A percentile compares a stretch with the other conserved stretches of the same genome.
phyloP scores from a whole-genome alignment of 2,329 filamentous ascomycete genomes.

The Aspergillus sp. region DNA sequence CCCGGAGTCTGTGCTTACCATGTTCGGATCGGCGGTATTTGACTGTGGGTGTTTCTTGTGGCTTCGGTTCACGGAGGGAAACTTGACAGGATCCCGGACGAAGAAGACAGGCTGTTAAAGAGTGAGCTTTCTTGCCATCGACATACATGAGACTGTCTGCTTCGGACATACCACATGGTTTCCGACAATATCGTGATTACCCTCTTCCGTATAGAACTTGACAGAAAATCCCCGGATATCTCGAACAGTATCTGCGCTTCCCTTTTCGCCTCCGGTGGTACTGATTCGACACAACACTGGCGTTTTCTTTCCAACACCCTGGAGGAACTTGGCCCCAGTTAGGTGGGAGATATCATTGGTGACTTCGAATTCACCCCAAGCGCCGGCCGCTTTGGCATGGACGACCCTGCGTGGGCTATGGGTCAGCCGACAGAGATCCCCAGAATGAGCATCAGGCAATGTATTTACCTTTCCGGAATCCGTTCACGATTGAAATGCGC shows the following conservation, averaged over 20 bases:
- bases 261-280: slow-evolving; percentile 41
- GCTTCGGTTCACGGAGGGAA: slow-evolving; percentile 42
- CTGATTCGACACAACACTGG: slow-evolving; percentile 41
- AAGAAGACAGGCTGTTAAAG: slow-evolving; percentile 40
- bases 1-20: slow-evolving; percentile 23
- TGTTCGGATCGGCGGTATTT: slow-evolving; percentile 56
- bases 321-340: slow-evolving; percentile 31
- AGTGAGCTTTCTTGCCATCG: neutral
- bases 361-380: neutral
- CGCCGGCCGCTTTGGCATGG: slow-evolving; percentile 16
- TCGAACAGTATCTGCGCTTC: slow-evolving; percentile 41
- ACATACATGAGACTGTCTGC: neutral
- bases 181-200: slow-evolving; percentile 44
- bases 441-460: slow-evolving; percentile 5
- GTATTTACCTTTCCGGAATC: slow-evolving; percentile 37
- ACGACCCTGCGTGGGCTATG: slow-evolving; percentile 35
- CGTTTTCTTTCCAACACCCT: slow-evolving; percentile 44
- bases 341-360: neutral
- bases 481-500: slow-evolving; percentile 51
- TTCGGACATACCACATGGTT: slow-evolving; percentile 32
- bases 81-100: slow-evolving; percentile 41
- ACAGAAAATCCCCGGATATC: slow-evolving; percentile 44
- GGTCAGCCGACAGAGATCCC: neutral
- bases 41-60: slow-evolving; percentile 46
- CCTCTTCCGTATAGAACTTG: slow-evolving; percentile 44